Evolutionary conservation across 768 basidiomycete species (phyloP), one percentile per base, ranked within the genome.

Genomic region (Xerocomellus intermedius): DNA sequence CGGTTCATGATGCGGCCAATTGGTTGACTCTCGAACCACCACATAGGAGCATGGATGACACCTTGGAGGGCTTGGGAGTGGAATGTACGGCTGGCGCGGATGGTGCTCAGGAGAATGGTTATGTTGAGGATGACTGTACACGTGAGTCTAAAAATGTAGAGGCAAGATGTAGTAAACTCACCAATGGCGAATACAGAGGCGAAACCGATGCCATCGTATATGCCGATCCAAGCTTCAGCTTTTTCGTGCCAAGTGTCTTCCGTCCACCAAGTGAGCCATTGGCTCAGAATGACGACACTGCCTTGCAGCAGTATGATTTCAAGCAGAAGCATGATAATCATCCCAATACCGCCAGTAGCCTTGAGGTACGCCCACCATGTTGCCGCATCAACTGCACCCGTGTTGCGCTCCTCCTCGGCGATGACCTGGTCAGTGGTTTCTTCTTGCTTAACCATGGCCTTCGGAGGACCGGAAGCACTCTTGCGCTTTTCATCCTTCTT

Each of bases 1-100:
- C 81, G 71, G 58, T 80, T 80, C 60, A 77, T 73, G 54, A 81
- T 73, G 1, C 76, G 73, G 1, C 80, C 80, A 37, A 72, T 73
- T 10, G 74, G 75, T 49, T 67, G 66, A 53, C 66, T 59, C 52
- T 67, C 66, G 55, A 68, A 68, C 66, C 66, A 67, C 66, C 66
- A 68, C 39, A 67, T 55, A 33, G 66, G 66, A 45, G 66, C 64
- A 35, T 57, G 26, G 30, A 67, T 48, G 48, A 68, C 66, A 42
- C 66, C 66, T 13, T 43, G 42, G 32, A 67, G 61, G 4, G 59
- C 58, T 17, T 44, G 59, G 42, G 61, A 65, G 41, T 73, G 63
- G 58, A 70, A 56, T 32, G 52, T 58, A 41, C 67, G 63, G 50
- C 68, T 65, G 8, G 68, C 68, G 22, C 64, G 64, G 30, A 64